Evolutionary conservation across 2,329 filamentous ascomycete genomes (phyloP).

Genomic region (Epicoccum nigrum): DNA sequence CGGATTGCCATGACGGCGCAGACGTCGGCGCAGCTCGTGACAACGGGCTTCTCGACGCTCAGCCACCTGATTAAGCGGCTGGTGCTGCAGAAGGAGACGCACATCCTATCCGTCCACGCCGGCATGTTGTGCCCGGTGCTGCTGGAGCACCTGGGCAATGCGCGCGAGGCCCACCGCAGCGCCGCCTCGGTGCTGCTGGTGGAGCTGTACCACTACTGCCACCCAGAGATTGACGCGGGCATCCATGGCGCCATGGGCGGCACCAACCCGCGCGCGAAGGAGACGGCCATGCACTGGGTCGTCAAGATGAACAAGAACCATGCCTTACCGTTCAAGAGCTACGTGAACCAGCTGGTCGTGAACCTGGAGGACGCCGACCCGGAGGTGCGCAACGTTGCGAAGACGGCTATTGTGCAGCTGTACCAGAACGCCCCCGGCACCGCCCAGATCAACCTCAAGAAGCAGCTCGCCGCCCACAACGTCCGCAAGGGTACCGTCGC

Average conservation of each 20-base stretch:
- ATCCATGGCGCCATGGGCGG: conserved; percentile 78
- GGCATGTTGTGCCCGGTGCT: conserved; percentile 75
- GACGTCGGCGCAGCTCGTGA: conserved; percentile 73
- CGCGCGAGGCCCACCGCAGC: conserved; percentile 80
- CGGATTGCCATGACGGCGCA: conserved; percentile 76
- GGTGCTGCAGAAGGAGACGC: conserved; percentile 80
- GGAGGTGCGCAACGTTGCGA: conserved; percentile 83
- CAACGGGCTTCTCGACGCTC: conserved; percentile 84
- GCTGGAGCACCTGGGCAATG: conserved; percentile 84
- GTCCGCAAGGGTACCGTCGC: conserved; percentile 85
- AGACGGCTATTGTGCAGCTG: conserved; percentile 81
- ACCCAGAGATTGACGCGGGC: conserved; percentile 76
- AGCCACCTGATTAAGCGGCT: conserved; percentile 87
- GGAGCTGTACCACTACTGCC: conserved; percentile 75
- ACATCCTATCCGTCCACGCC: conserved; percentile 71
- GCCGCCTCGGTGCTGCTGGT: conserved; percentile 76
- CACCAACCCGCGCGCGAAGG: conserved; percentile 83
- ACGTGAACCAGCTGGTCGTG: conserved; percentile 82
- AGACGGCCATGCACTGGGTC: conserved; percentile 84
- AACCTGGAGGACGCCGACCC: conserved; percentile 90
- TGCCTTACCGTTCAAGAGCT: conserved; percentile 78
- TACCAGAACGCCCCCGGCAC: conserved; percentile 80
- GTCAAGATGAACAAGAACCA: conserved; percentile 84
- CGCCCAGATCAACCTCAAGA: conserved; percentile 88
- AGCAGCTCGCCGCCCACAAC: conserved; percentile 80